Percentiles rank a stretch among this genome's conserved stretches.
phyloP scores from a whole-genome alignment of 169 alveolate genomes.

The Hepatocystis sp. region DNA sequence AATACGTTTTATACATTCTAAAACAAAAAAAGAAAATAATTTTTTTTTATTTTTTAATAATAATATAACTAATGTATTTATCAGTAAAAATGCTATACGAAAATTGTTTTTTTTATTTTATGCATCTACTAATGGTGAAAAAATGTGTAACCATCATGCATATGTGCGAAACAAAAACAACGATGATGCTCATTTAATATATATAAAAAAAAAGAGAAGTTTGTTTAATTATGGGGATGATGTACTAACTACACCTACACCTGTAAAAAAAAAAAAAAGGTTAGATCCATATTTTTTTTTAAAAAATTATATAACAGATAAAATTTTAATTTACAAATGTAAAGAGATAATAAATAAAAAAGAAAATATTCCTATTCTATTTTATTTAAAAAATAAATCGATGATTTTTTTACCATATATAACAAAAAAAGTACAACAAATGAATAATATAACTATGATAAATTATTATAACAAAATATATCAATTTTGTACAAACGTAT shows the following conservation, averaged over 20 bases:
- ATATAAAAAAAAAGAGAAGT: too few relatives aligned
- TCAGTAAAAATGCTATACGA: conserved; percentile 30
- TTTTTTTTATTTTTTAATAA: conserved; percentile 12
- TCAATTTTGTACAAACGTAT: conserved; percentile 14
- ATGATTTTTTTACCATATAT: conserved; percentile 12
- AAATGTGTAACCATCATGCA: too few relatives aligned
- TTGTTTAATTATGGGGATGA: too few relatives aligned
- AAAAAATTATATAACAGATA: conserved; percentile 16
- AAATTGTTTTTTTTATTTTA: too few relatives aligned
- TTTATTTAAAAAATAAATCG: conserved; percentile 7
- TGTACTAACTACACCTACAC: too few relatives aligned
- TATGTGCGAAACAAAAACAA: too few relatives aligned
- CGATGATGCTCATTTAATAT: too few relatives aligned
- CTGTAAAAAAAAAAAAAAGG: too few relatives aligned
- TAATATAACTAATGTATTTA: conserved; percentile 5
- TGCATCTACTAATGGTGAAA: too few relatives aligned
- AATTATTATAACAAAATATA: conserved; percentile 1
- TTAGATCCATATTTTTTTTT: too few relatives aligned
- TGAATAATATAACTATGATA: not conserved
- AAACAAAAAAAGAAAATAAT: conserved; percentile 12
- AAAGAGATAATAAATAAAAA: conserved; percentile 25
- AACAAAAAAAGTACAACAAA: not conserved
- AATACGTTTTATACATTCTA: conserved; percentile 3
- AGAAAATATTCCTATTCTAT: not conserved
- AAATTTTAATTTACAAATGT: conserved; percentile 3